Conservation (phyloP, 23 red algal genomes). For the Gracilariopsis chorda region DNA sequence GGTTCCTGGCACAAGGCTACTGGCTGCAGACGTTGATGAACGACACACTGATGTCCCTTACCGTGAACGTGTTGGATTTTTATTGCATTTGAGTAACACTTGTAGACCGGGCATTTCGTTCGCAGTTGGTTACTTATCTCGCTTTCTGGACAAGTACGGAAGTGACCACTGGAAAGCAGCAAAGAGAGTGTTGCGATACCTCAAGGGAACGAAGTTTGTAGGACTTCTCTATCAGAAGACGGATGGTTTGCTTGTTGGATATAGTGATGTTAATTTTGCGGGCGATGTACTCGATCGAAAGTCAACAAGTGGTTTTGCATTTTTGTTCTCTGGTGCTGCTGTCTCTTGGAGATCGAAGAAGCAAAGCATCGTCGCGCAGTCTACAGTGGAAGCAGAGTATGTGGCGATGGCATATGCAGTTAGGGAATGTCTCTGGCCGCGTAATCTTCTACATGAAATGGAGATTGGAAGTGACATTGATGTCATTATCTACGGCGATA, state of each 20-base stretch:
- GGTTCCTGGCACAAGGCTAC: not conserved
- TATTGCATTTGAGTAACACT: not conserved
- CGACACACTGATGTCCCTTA: too few relatives aligned
- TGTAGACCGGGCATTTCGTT: not conserved
- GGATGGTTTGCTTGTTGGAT: not conserved
- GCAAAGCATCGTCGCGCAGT: conserved; percentile 1
- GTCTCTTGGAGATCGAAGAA: conserved; percentile 23
- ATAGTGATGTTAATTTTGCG: not conserved
- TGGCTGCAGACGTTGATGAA: not conserved
- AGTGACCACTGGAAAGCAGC: conserved; percentile 23
- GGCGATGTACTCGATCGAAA: not conserved
- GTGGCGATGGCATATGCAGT: not conserved
- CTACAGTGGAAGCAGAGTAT: conserved; percentile 33
- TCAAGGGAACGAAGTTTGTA: not conserved
- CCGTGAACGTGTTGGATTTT: not conserved
- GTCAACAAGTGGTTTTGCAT: not conserved
- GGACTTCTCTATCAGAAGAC: not conserved
- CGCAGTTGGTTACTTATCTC: not conserved
- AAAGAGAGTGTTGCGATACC: conserved; percentile 34
- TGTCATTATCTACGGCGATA: not conserved
- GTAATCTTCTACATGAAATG: not conserved
- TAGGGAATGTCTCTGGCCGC: not conserved
- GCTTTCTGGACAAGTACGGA: not conserved
- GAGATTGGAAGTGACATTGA: not conserved
- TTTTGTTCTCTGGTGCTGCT: not conserved